phyloP scores from a whole-genome alignment of 2,329 filamentous ascomycete species.

The Thielaviopsis populi region DNA sequence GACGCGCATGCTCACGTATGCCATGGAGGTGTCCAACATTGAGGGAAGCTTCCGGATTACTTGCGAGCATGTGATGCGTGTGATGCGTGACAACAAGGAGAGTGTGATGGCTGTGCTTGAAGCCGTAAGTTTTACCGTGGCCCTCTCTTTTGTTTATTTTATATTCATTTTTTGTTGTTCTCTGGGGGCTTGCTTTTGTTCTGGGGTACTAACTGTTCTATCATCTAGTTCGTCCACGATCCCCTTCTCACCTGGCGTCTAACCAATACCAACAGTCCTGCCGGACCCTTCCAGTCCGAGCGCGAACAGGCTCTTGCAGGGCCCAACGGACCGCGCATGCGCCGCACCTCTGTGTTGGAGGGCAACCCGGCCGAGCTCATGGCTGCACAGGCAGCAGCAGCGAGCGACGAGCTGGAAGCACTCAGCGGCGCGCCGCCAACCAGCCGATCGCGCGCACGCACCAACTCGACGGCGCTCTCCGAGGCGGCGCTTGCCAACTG shows the following conservation, averaged over 20 bases:
- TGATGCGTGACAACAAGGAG: slow-evolving; percentile 92
- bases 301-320: slow-evolving; percentile 39
- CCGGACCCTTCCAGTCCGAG: slow-evolving; percentile 50
- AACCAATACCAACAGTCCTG: slow-evolving; percentile 45
- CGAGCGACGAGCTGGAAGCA: slow-evolving; percentile 18
- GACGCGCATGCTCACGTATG: slow-evolving; percentile 97
- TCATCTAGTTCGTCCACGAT: slow-evolving; percentile 98
- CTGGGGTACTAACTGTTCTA: slow-evolving; percentile 35
- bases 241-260: slow-evolving; percentile 97
- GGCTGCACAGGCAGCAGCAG: slow-evolving; percentile 27
- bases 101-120: slow-evolving; percentile 96
- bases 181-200: background rate
- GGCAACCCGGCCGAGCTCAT: slow-evolving; percentile 45
- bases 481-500: slow-evolving; percentile 26
- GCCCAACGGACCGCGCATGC: slow-evolving; percentile 35
- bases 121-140: slow-evolving; percentile 50
- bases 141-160: background rate
- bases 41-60: slow-evolving; percentile 97
- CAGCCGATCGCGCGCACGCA: slow-evolving; percentile 39
- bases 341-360: slow-evolving; percentile 54
- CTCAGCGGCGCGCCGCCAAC: slow-evolving; percentile 33
- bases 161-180: background rate
- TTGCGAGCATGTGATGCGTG: slow-evolving; percentile 96
- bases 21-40: slow-evolving; percentile 99
- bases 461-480: slow-evolving; percentile 39